Evolutionary conservation across 148 eudicot species (phyloP), one percentile per base, ranked within the genome.

Genomic region (Dianthus caryophyllus): DNA sequence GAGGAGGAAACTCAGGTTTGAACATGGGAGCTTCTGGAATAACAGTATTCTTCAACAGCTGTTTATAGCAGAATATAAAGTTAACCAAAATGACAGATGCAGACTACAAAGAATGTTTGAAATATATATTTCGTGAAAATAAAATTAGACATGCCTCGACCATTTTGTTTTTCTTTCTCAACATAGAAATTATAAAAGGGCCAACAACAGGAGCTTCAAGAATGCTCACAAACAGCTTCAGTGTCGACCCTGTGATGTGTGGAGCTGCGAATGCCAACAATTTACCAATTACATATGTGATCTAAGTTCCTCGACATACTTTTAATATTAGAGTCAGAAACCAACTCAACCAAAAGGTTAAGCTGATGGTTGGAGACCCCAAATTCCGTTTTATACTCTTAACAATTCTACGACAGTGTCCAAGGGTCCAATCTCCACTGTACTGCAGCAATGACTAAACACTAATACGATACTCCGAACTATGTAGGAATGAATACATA

Each of bases 21-120:
- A 78, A 86, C 99, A 95, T 90, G 5, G 99, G 97, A 36, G 70
- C 24, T 76, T 95, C 99, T 21, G 99, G 99, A 78, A 90, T 90
- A 71, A 85, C 89, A 62, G 99, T 95, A 67, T 88, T 82, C 81
- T 69, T 84, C 80, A 95, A 74, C 61, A 82, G 53, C 99, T 95
- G 86, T 78, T 52, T 59, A 46, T 18, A 52, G 67, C 52, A 36
- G 6, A 38, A 24, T 33, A 66, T 31, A 41, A 25, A 46, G 47
- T 72, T 53, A n/a, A 14, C 25, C 2, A 53, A 18, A 13, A 11
- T 26, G 30, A 51, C 16, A 62, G 44, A 13, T 20, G 41, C 22
- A 12, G 21, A 0, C 61, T 9, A 41, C 17, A 25, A 65, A 63
- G n/a, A n/a, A n/a, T n/a, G 14, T 3, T 49, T 47, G 7, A 44